Conservation (phyloP, 2,329 filamentous ascomycete species). For the Drechslerella dactyloides region DNA sequence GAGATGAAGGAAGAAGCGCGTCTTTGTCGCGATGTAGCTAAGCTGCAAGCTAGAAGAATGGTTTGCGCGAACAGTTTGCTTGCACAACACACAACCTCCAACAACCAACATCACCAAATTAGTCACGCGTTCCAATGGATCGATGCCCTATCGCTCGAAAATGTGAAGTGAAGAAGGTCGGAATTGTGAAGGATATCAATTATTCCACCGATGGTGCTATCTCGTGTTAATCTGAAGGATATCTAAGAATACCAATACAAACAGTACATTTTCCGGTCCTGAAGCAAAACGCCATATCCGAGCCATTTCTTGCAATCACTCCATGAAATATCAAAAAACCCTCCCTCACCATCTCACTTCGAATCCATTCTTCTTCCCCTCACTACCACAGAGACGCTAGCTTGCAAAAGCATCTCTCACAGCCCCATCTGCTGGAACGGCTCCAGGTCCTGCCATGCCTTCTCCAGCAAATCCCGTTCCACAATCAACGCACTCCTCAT, state of each 20-base stretch:
- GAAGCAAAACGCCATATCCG: background rate
- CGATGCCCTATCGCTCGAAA: too few species aligned
- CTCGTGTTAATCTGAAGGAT: background rate
- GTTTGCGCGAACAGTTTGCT: too few species aligned
- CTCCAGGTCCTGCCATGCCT: constrained; percentile 52
- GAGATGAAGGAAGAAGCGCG: constrained; percentile 1
- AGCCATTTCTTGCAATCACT: too few species aligned
- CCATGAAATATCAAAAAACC: constrained; percentile 12
- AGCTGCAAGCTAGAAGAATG: background rate
- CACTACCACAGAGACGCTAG: too few species aligned
- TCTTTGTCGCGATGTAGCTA: background rate
- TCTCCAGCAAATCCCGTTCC: constrained; percentile 52
- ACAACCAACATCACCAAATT: too few species aligned
- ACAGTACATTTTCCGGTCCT: constrained; percentile 1
- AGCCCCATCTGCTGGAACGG: constrained; percentile 28
- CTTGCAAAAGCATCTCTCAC: constrained; percentile 6
- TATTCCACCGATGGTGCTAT: background rate
- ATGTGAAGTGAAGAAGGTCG: too few species aligned
- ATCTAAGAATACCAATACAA: constrained; percentile 1
- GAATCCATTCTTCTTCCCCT: too few species aligned
- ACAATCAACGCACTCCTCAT: constrained; percentile 48
- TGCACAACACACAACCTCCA: background rate
- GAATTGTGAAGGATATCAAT: too few species aligned
- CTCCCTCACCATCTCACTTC: too few species aligned
- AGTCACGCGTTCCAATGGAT: too few species aligned